Base-by-base conservation (phyloP, 768 basidiomycete genomes). In the Tulasnella sp. region DNA sequence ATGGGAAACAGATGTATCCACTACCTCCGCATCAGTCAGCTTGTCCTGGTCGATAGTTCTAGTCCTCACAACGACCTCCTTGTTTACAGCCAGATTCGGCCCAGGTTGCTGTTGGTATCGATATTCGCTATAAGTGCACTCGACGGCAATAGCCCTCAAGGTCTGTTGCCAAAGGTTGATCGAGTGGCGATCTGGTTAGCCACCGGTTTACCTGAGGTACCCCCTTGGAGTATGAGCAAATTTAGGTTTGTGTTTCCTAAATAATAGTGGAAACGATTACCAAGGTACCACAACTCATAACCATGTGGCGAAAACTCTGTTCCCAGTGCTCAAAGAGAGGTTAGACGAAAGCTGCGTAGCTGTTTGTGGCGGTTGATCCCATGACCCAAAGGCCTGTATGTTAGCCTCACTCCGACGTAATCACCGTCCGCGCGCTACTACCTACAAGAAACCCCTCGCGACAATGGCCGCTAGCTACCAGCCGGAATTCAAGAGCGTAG, bases 161-260 rank as follows among this genome's bases (percentile, higher is more conserved):
- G 84, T 86, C 36, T 72, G 83, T 40, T 82, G 83, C 79, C 84
- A 82, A 80, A 90, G 89, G 34, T 80, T 56, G 91, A 84, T 38
- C 88, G 87, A 2, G 91, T 89, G 76, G 92, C 92, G 10, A 90
- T 91, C 16, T 88, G 86, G 77, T 89, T 89, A 14, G 89, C 86
- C 34, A 93, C 48, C 93, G 87, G 82, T 93, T 93, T 76, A 87
- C 77, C 71, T 91, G 89, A 31, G 90, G 88, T 0, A 87, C 89
- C 0, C 90, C 88, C 79, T 89, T 87, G n/a, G 91, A 87, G 84
- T 92, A 92, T 0, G 89, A 90, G 72, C 92, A 88, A 19, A 90
- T 91, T 86, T 88, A 89, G 85, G 91, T 92, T 39, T n/a, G n/a
- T n/a, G n/a, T n/a, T n/a, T n/a, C n/a, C n/a, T n/a, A n/a, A n/a